Evolutionary conservation across 2,329 filamentous ascomycete genomes (phyloP).

Genomic region (Dactylonectria macrodidyma): DNA sequence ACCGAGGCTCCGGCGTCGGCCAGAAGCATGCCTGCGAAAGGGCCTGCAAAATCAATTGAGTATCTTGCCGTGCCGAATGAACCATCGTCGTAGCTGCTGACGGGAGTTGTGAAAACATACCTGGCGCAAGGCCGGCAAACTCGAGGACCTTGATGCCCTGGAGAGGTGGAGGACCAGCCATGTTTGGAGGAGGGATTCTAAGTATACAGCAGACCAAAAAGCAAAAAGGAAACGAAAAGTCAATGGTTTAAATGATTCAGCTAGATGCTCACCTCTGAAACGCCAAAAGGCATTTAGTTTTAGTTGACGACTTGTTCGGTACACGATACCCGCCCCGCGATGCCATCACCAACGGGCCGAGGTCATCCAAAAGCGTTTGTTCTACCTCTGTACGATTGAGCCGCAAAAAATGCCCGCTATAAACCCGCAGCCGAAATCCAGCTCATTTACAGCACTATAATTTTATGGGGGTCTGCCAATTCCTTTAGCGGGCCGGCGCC

Average conservation of each 20-base stretch:
- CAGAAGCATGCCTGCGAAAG: slow-evolving; percentile 90
- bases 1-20: slow-evolving; percentile 92
- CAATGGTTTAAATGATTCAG: neutral
- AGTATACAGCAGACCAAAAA: neutral
- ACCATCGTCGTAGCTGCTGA: neutral
- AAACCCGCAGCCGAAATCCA: too few relatives aligned
- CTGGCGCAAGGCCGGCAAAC: slow-evolving; percentile 74
- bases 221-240: neutral
- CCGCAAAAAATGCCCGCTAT: neutral
- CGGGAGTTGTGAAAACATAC: slow-evolving; percentile 52
- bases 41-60: slow-evolving; percentile 66
- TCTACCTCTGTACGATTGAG: neutral
- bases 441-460: too few relatives aligned
- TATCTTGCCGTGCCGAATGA: neutral
- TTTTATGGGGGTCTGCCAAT: neutral
- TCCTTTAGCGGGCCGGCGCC: slow-evolving; percentile 21
- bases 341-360: slow-evolving; percentile 36
- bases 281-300: neutral
- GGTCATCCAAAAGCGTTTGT: slow-evolving; percentile 23
- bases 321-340: slow-evolving; percentile 36
- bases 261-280: neutral
- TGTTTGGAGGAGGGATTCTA: slow-evolving; percentile 48
- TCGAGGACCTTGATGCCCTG: slow-evolving; percentile 71
- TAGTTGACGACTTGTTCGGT: slow-evolving; percentile 2
- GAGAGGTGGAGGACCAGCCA: slow-evolving; percentile 55